phyloP scores from a whole-genome alignment of 2,329 filamentous ascomycete species.

The Diaporthe sp. region DNA sequence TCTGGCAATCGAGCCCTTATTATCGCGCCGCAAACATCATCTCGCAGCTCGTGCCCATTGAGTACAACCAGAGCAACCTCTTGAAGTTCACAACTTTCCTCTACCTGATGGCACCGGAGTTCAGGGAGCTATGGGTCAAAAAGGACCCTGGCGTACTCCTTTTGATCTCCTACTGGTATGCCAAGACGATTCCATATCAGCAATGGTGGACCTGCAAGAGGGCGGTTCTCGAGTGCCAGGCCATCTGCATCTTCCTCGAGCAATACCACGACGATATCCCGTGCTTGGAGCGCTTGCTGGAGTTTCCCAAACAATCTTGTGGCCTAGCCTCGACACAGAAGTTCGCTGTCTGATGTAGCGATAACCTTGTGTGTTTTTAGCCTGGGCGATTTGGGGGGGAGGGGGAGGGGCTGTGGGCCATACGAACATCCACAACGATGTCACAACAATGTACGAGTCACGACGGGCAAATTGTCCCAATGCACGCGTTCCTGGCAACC shows the following conservation, averaged over 20 bases:
- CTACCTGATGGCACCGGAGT: constrained; percentile 58
- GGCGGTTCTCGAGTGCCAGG: constrained; percentile 61
- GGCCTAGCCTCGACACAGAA: constrained; percentile 21
- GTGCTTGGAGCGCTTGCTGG: constrained; percentile 39
- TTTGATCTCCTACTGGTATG: constrained; percentile 70
- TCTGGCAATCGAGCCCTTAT: constrained; percentile 49
- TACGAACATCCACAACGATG: neutral
- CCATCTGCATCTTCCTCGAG: constrained; percentile 59
- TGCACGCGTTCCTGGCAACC: constrained; percentile 1
- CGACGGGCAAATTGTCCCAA: neutral
- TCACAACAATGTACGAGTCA: constrained; percentile 9
- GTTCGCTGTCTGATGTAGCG: neutral
- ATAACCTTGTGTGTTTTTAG: neutral
- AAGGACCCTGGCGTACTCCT: constrained; percentile 69
- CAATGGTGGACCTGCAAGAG: constrained; percentile 64
- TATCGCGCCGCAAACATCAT: constrained; percentile 53
- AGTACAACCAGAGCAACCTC: constrained; percentile 55
- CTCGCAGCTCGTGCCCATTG: constrained; percentile 52
- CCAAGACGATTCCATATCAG: constrained; percentile 56
- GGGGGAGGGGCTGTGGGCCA: neutral
- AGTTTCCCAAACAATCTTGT: constrained; percentile 40
- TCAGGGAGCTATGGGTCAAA: constrained; percentile 57
- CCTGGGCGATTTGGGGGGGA: neutral
- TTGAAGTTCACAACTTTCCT: constrained; percentile 63
- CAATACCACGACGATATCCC: constrained; percentile 40